These are phyloP conservation scores for Babesia ovata DNA, from an alignment of 169 alveolate genomes.

Conservation along the genomic window DNA sequence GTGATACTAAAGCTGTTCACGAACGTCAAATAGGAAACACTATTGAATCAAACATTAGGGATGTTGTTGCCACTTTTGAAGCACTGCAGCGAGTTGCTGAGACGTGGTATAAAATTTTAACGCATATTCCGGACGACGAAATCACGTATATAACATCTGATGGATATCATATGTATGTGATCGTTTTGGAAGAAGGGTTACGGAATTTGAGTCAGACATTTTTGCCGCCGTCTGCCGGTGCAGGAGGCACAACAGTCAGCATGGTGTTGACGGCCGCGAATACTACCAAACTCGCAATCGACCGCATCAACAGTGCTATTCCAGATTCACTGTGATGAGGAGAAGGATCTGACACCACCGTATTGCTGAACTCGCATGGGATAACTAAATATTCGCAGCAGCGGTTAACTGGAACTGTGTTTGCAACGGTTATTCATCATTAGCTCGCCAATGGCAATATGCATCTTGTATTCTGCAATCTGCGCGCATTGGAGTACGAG, in stretches of 20 bases:
- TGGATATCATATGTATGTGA: constrained; percentile 10
- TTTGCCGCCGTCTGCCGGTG: too few species aligned
- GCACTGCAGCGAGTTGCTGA: constrained; percentile 23
- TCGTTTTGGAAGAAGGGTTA: constrained; percentile 1
- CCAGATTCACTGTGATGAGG: neutral
- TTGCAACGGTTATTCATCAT: too few species aligned
- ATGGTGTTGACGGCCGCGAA: neutral
- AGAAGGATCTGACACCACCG: too few species aligned
- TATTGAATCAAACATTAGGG: neutral
- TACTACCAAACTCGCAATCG: neutral
- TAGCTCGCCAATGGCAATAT: too few species aligned
- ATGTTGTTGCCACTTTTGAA: neutral
- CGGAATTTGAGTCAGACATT: neutral
- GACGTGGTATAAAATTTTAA: constrained; percentile 8
- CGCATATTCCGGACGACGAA: constrained; percentile 1
- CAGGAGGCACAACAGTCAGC: neutral
- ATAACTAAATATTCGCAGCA: too few species aligned
- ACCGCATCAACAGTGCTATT: neutral
- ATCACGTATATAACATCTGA: neutral
- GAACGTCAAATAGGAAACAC: neutral
- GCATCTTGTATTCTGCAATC: too few species aligned
- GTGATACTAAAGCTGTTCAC: too few species aligned
- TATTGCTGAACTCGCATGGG: too few species aligned
- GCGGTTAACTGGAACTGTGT: too few species aligned
- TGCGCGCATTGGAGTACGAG: too few species aligned